phyloP scores from a whole-genome alignment of 106 monocot species.

The Xerophyta viscosa region DNA sequence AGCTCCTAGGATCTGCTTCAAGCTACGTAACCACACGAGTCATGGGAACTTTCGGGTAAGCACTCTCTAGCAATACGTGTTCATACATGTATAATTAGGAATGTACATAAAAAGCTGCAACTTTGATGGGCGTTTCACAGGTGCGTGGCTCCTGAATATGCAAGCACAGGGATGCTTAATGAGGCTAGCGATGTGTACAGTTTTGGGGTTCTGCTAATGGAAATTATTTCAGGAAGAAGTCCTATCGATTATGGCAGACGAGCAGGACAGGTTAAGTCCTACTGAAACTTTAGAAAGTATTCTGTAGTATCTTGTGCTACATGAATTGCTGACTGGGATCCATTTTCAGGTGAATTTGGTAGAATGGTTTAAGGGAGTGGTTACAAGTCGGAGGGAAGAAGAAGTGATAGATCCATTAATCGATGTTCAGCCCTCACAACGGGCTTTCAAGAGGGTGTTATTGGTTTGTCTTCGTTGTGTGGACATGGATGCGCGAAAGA shows the following conservation, averaged over 20 bases:
- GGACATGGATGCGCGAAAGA: slow-evolving; percentile 49
- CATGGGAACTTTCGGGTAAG: slow-evolving; percentile 96
- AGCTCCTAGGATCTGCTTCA: slow-evolving; percentile 70
- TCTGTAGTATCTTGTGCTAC: neutral
- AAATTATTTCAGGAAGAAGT: slow-evolving; percentile 71
- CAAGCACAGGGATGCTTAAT: slow-evolving; percentile 74
- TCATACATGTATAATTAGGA: neutral
- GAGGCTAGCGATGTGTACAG: slow-evolving; percentile 88
- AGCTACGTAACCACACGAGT: slow-evolving; percentile 86
- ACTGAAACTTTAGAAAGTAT: neutral
- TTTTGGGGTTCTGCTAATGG: slow-evolving; percentile 91
- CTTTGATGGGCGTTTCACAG: slow-evolving; percentile 17
- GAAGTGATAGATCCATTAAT: slow-evolving; percentile 63
- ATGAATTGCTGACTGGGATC: neutral
- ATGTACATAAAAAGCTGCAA: neutral
- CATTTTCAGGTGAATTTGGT: slow-evolving; percentile 68
- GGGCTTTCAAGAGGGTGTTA: slow-evolving; percentile 55
- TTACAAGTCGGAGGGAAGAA: slow-evolving; percentile 56
- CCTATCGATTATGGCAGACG: slow-evolving; percentile 75
- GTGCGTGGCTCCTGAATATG: slow-evolving; percentile 97
- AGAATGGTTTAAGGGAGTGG: slow-evolving; percentile 85
- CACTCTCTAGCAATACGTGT: slow-evolving; percentile 1
- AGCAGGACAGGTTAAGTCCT: slow-evolving; percentile 50
- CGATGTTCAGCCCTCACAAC: slow-evolving; percentile 37
- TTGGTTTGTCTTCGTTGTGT: slow-evolving; percentile 79